Evolutionary conservation across 768 basidiomycete species (phyloP).

Genomic region (Lactifluus pinguis): DNA sequence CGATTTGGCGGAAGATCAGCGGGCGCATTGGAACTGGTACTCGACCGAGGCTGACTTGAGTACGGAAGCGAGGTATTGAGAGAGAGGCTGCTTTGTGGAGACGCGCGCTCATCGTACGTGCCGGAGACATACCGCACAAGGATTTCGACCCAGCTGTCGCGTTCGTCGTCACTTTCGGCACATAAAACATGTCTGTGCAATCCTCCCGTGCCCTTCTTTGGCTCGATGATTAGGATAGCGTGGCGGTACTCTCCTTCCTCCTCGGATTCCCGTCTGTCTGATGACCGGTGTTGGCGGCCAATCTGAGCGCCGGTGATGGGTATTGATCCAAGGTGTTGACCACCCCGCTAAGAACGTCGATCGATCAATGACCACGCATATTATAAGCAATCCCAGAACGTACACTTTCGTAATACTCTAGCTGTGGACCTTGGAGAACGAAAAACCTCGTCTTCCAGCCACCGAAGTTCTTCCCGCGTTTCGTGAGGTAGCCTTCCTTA

Average conservation of each 20-base stretch:
- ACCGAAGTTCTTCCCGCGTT: conserved; percentile 95
- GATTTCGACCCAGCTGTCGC: conserved; percentile 92
- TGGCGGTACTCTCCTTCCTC: conserved; percentile 95
- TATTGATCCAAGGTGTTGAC: conserved; percentile 86
- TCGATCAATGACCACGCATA: not conserved
- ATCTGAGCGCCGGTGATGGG: conserved; percentile 88
- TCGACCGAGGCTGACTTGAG: conserved; percentile 45
- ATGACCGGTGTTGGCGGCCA: conserved; percentile 78
- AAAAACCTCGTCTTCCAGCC: conserved; percentile 97
- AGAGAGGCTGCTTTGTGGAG: conserved; percentile 15
- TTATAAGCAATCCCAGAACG: conserved; percentile 29
- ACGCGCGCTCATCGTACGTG: conserved; percentile 51
- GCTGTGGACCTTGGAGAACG: conserved; percentile 78
- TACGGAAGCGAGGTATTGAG: conserved; percentile 20
- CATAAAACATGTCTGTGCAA: conserved; percentile 86
- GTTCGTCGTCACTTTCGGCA: conserved; percentile 88
- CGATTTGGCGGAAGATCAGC: conserved; percentile 26
- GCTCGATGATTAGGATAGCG: conserved; percentile 94
- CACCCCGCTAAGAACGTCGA: conserved; percentile 56
- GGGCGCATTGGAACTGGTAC: conserved; percentile 42
- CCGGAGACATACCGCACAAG: conserved; percentile 84
- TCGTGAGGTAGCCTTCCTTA: conserved; percentile 94
- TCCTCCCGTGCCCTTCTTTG: conserved; percentile 61
- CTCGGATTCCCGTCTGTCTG: conserved; percentile 44
- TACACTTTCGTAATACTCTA: conserved; percentile 95